Evolutionary conservation across 371 early-diverging fungal genomes (phyloP).

Genomic region (Circinella minor): DNA sequence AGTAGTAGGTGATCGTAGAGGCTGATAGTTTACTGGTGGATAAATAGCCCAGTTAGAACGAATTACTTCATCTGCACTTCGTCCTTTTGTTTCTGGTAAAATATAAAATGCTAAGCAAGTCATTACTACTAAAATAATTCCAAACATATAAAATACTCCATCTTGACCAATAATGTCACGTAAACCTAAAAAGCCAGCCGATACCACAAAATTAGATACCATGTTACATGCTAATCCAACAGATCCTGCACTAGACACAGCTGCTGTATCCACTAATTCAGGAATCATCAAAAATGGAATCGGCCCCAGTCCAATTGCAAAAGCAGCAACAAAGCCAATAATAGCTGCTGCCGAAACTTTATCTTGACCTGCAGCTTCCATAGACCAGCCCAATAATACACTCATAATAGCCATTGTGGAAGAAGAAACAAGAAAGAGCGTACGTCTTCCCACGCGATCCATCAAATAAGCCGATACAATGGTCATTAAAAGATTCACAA

Average conservation of each 20-base stretch:
- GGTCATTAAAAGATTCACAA: conserved; percentile 80
- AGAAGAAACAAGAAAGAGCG: conserved; percentile 74
- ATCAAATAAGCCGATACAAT: conserved; percentile 74
- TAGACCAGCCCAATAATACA: conserved; percentile 63
- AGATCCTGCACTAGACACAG: conserved; percentile 72
- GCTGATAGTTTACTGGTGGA: conserved; percentile 14
- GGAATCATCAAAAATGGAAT: conserved; percentile 88
- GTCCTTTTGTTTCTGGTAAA: conserved; percentile 87
- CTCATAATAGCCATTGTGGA: conserved; percentile 63
- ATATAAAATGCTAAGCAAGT: conserved; percentile 54
- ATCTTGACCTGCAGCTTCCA: conserved; percentile 49
- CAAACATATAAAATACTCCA: conserved; percentile 78
- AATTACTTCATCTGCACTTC: conserved; percentile 52
- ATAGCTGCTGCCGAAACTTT: conserved; percentile 68
- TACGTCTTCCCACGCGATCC: conserved; percentile 83
- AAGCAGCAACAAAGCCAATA: conserved; percentile 81
- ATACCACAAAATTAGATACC: conserved; percentile 74
- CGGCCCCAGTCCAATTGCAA: conserved; percentile 89
- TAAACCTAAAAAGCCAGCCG: conserved; percentile 64
- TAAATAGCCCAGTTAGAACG: conserved; percentile 45
- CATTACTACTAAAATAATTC: conserved; percentile 45
- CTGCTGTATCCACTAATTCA: conserved; percentile 80
- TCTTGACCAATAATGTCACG: conserved; percentile 66
- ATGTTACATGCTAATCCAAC: conserved; percentile 77
- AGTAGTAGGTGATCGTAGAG: background rate